These are phyloP conservation scores for Collariella sp. DNA, from an alignment of 495 filamentous ascomycete species.

Conservation along the genomic window DNA sequence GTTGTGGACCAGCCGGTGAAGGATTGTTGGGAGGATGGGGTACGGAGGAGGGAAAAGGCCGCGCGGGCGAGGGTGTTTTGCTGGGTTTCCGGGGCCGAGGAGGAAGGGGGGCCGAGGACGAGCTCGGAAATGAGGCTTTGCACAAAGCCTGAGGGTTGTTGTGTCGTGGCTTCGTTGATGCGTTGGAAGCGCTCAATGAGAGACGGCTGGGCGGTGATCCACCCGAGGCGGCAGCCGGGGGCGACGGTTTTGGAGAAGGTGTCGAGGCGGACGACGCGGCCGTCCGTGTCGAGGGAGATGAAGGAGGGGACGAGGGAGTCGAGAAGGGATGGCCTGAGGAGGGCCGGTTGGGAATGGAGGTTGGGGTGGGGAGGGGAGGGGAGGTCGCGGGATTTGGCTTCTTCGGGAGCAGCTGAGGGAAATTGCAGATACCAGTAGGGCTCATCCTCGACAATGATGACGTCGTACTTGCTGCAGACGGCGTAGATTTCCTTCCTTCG, in stretches of 20 bases:
- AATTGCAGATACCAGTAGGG: conserved; percentile 96
- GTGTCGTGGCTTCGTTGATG: conserved; percentile 64
- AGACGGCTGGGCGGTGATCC: conserved; percentile 71
- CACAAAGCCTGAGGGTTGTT: conserved; percentile 81
- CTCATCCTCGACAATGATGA: conserved; percentile 90
- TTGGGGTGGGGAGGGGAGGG: conserved; percentile 9
- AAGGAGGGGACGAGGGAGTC: conserved; percentile 77
- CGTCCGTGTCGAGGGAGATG: conserved; percentile 64
- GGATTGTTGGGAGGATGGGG: conserved; percentile 15
- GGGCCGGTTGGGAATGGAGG: conserved; percentile 28
- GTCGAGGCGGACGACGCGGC: conserved; percentile 76
- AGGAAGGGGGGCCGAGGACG: conserved; percentile 61
- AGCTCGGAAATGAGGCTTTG: conserved; percentile 72
- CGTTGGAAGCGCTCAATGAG: conserved; percentile 62
- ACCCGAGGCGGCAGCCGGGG: conserved; percentile 72
- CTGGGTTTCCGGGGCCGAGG: conserved; percentile 40
- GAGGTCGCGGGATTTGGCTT: conserved; percentile 39
- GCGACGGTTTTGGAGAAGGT: conserved; percentile 81
- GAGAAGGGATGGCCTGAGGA: conserved; percentile 69
- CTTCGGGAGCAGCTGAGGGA: conserved; percentile 50
- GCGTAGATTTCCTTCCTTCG: conserved; percentile 71
- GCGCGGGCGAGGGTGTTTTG: conserved; percentile 26
- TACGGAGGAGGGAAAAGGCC: conserved; percentile 23
- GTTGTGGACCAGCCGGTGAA: conserved; percentile 64
- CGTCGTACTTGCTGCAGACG: conserved; percentile 74